A percentile compares a stretch with the other conserved stretches of the same genome.
phyloP scores from a whole-genome alignment of 345 rosid genomes.

The Citrus mangshanensis region DNA sequence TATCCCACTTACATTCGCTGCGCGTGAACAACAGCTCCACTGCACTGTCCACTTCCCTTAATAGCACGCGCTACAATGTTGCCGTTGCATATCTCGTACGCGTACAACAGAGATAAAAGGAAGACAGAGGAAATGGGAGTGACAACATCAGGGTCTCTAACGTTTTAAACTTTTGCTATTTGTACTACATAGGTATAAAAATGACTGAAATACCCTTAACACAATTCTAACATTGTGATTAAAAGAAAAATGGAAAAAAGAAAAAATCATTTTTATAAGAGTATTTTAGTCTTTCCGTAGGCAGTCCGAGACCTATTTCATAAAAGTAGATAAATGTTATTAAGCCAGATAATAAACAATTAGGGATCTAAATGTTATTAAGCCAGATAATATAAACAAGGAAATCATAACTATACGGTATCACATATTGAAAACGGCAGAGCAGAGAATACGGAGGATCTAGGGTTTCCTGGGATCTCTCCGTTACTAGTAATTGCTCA shows the following conservation, averaged over 20 bases:
- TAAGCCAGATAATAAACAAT: background rate
- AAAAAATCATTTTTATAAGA: background rate
- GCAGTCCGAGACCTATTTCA: background rate
- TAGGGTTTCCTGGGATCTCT: conserved; percentile 63
- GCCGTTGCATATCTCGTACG: background rate
- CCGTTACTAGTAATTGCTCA: conserved; percentile 1
- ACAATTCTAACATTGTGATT: too few relatives aligned
- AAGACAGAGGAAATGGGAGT: background rate
- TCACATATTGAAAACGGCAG: conserved; percentile 21
- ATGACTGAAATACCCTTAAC: background rate
- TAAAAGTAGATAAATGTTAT: background rate
- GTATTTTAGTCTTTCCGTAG: background rate
- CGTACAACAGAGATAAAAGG: background rate
- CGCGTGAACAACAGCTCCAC: conserved; percentile 18
- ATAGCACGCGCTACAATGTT: conserved; percentile 1
- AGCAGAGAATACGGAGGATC: conserved; percentile 40
- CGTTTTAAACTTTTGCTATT: too few relatives aligned
- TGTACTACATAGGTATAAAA: background rate
- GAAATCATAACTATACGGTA: background rate
- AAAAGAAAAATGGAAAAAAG: too few relatives aligned
- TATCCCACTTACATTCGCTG: conserved; percentile 4
- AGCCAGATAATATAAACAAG: background rate
- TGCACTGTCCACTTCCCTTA: too few relatives aligned
- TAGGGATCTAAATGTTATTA: background rate
- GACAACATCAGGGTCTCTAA: background rate